A percentile compares a stretch with the other conserved stretches of the same genome.
These are phyloP conservation scores for Eleusine indica DNA, from an alignment of 176 grass and related monocot species.

Conservation along the genomic window DNA sequence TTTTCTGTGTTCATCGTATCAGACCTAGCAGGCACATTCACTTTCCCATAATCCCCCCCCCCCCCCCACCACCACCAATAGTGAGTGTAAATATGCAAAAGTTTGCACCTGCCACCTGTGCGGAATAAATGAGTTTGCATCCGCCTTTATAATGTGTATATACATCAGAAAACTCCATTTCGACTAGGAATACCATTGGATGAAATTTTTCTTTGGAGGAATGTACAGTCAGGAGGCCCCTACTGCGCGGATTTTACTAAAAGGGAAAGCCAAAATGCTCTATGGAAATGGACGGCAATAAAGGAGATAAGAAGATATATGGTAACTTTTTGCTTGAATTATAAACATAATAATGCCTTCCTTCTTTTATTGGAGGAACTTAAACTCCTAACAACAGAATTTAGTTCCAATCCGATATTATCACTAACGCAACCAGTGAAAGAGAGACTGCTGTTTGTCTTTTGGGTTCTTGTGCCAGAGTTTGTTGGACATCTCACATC, in stretches of 20 bases:
- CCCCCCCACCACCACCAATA: no score
- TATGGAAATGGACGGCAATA: no score
- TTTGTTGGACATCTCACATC: neutral
- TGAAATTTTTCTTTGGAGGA: neutral
- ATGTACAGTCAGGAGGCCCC: neutral
- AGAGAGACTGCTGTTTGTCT: neutral
- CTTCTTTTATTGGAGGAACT: neutral
- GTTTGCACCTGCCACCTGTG: neutral
- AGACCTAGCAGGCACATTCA: neutral
- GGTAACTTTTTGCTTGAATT: neutral
- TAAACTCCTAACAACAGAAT: neutral
- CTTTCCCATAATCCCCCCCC: neutral
- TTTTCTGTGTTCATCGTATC: neutral
- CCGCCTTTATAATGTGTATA: neutral
- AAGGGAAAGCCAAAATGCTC: neutral
- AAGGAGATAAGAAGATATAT: neutral
- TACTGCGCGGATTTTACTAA: neutral
- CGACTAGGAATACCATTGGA: neutral
- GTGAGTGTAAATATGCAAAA: neutral
- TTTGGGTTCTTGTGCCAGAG: neutral
- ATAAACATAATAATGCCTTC: neutral
- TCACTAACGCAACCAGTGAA: neutral
- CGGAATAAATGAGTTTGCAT: neutral
- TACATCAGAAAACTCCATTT: neutral
- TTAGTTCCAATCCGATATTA: neutral